Base-by-base conservation (phyloP, 1,284 basidiomycete genomes). In the Moesziomyces sp. region DNA sequence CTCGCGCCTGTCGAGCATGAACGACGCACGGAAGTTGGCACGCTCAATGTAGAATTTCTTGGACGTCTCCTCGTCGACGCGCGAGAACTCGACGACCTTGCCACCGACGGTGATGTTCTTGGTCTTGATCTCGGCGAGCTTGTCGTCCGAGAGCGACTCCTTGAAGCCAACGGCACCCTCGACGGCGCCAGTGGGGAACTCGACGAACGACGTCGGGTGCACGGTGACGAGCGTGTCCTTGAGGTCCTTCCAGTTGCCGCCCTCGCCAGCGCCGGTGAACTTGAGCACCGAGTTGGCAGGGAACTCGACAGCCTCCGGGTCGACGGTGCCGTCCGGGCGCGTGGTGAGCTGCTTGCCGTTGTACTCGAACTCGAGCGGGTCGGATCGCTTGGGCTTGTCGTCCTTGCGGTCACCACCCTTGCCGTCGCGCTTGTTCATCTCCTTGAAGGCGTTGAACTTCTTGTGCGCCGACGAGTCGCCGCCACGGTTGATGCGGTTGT, bases 401-500 rank as follows among this genome's bases (percentile, higher is more conserved):
- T 74, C 74, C 46, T 69, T 54, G 85, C 85, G 60, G 84, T 85
- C 79, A 87, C 85, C 66, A 85, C 72, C 59, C 83, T 74, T 58
- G 77, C 84, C 76, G 75, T 83, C 76, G 81, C 82, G 53, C 80
- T 82, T 51, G 78, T 84, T 50, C 89, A 91, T 90, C 82, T 93
- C 91, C 69, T 88, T 88, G 88, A 97, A 98, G 2, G 94, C 95
- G 84, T 97, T 93, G 87, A 95, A 96, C 28, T 78, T 80, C 50
- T 74, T 74, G 38, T 67, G 66, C 6, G 64, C 86, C 50, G 86
- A 85, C 50, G 86, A 85, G 13, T 87, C 85, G 51, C 88, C 87
- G 38, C 86, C 84, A 40, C 90, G 88, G 65, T 88, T 88, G 54
- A 69, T 47, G 52, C 73, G 55, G 87, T 88, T 83, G 89, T 90